Evolutionary conservation across 805 yeast species (phyloP).

Genomic region (Saccharomycopsis synnaedendra): DNA sequence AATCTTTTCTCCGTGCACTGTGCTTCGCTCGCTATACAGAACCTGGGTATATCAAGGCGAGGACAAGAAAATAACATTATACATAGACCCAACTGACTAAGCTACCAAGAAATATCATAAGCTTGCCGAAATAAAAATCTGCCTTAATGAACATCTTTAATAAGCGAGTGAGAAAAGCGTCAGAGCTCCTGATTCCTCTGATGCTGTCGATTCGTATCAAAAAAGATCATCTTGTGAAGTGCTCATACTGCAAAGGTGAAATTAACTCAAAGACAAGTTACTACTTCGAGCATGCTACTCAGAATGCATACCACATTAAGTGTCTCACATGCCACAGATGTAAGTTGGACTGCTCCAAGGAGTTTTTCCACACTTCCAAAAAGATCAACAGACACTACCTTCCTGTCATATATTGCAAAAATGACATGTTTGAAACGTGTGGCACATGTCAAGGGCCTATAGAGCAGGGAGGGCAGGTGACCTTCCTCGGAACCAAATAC

Average conservation of each 20-base stretch:
- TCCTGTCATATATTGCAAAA: conserved; percentile 15
- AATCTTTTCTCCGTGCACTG: too few species aligned
- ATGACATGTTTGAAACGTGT: conserved; percentile 14
- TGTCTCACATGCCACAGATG: conserved; percentile 14
- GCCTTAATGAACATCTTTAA: conserved; percentile 9
- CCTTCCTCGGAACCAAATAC: conserved; percentile 11
- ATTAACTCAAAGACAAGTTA: conserved; percentile 5
- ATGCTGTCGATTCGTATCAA: conserved; percentile 2
- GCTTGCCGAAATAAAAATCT: neutral
- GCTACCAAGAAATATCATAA: too few species aligned
- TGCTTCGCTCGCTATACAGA: too few species aligned
- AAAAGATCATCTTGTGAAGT: conserved; percentile 8
- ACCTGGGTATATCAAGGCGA: too few species aligned
- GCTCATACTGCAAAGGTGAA: conserved; percentile 14
- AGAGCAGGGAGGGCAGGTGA: conserved; percentile 11
- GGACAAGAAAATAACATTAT: too few species aligned
- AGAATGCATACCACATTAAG: conserved; percentile 7
- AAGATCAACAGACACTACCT: conserved; percentile 12
- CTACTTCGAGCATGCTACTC: conserved; percentile 6
- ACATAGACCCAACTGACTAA: too few species aligned
- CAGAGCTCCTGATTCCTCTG: conserved; percentile 4
- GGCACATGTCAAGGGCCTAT: conserved; percentile 6
- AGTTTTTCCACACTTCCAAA: conserved; percentile 13
- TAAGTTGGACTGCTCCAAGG: conserved; percentile 11
- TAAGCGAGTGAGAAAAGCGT: conserved; percentile 12